Base-by-base conservation (phyloP, 1,284 basidiomycete genomes). In the Psilocybe mexicana region DNA sequence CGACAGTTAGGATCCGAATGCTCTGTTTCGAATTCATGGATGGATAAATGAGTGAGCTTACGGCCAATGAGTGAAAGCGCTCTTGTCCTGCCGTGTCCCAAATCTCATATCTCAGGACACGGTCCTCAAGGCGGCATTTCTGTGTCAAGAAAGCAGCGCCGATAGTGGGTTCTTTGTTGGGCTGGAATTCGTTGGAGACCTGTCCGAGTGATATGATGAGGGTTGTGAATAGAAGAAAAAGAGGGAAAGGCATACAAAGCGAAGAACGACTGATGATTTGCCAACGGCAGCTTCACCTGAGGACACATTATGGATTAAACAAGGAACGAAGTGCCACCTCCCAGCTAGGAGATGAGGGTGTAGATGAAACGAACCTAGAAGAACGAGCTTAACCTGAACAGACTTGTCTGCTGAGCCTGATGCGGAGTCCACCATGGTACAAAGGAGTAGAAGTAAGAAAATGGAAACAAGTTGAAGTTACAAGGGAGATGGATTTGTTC, bases 81-180 rank as follows among this genome's bases (percentile, higher is more conserved):
- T 96, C 94, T 76, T 96, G 94, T 54, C 94, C 94, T 42, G 94
- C 94, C 46, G 94, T 96, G 69, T 96, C 94, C 94, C 94, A 96
- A 61, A 96, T 96, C 76, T 96, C 94, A 74, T 96, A 96, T 67
- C 95, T 91, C 70, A 96, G 82, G 33, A 96, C 90, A 63, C 93
- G 90, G 73, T 94, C 92, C 71, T 94, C 93, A 44, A 96, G 80
- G 60, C 93, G 88, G 70, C 94, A 96, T 76, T 93, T 93, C 79
- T 94, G 93, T 25, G 93, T 94, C 56, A 93, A 74, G 76, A 97
- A 97, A 3, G 95, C 95, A 51, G 94, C 93, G 52, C 96, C 97
- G 70, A 99, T 99, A 23, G 97, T 99, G 11, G 97, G 97, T 71
- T 97, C 95, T 77, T 96, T 96, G 83, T 96, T 96, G 61, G 92